Evolutionary conservation across 768 basidiomycete species (phyloP), one percentile per base, ranked within the genome.

Genomic region (Lactarius indigo): DNA sequence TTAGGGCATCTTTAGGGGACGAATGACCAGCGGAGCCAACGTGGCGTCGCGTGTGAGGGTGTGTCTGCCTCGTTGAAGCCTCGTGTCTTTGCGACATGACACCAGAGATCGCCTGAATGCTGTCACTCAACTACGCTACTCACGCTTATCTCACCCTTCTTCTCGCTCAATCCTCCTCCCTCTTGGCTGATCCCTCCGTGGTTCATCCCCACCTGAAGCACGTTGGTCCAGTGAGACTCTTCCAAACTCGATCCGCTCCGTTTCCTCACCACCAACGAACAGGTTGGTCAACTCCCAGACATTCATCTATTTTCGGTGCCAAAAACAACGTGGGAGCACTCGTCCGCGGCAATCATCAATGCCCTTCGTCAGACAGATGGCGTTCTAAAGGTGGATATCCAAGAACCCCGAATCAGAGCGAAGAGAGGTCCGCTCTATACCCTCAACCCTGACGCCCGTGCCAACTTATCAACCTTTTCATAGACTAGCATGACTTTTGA

Each of bases 281-380:
- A 71, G 70, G 68, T 59, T 10, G 70, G 70, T 8, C 55, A 58
- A 23, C 64, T 71, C 20, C 64, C 57, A 18, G 70, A 69, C 55
- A 23, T 66, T 12, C 68, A 71, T 44, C 15, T 71, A 28, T 65
- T 69, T 52, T 63, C 61, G 5, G 50, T 71, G 6, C 65, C 70
- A 30, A 65, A 64, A 50, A 13, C 18, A 23, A 59, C 55, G 15
- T 71, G 70, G 70, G 62, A 44, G 5, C 31, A 42, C 15, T 66
- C 64, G 12, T 54, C 59, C 20, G 41, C 44, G 15, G 23, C 39
- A 35, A 71, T 71, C 58, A 41, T 57, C 28, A 31, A 28, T 20
- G 64, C 64, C 26, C 37, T 71, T 7, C 67, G 23, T 57, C 60
- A 56, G 47, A 52, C 18, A 42, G 68, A 71, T 23, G 70, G 70